Conservation (phyloP, 352 stramenopile species). For the Phytophthora tubulina region DNA sequence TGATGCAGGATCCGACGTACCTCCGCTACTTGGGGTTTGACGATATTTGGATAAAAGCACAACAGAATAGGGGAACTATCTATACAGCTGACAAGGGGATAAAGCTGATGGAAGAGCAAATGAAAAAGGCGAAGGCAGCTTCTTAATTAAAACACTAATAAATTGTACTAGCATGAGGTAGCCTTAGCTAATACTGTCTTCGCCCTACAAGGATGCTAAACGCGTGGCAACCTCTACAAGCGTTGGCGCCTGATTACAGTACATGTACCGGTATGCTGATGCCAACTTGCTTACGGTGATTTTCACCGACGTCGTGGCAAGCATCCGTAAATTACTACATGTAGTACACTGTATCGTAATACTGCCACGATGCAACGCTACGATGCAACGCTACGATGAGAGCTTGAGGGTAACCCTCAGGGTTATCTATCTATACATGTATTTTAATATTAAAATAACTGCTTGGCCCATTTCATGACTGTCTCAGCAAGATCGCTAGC, state of each 20-base stretch:
- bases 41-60: slow-evolving; percentile 14
- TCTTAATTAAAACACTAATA: slow-evolving; percentile 2
- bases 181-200: neutral
- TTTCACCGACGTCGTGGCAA: no score
- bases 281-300: no score
- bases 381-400: no score
- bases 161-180: neutral
- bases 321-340: no score
- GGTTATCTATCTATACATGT: no score
- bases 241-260: neutral
- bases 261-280: neutral
- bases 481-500: no score
- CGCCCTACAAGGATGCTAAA: neutral
- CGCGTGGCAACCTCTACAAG: neutral
- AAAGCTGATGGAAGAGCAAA: slow-evolving; percentile 11
- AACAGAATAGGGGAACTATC: slow-evolving; percentile 14
- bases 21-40: slow-evolving; percentile 17
- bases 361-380: no score
- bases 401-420: no score
- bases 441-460: no score
- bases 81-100: neutral
- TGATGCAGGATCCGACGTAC: slow-evolving; percentile 1
- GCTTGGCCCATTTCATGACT: no score
- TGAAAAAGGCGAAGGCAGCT: slow-evolving; percentile 9
- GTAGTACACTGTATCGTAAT: no score